Percentiles rank a stretch among this genome's conserved stretches.
Conservation (phyloP, 352 stramenopile species). For the Phytophthora chlamydospora region DNA sequence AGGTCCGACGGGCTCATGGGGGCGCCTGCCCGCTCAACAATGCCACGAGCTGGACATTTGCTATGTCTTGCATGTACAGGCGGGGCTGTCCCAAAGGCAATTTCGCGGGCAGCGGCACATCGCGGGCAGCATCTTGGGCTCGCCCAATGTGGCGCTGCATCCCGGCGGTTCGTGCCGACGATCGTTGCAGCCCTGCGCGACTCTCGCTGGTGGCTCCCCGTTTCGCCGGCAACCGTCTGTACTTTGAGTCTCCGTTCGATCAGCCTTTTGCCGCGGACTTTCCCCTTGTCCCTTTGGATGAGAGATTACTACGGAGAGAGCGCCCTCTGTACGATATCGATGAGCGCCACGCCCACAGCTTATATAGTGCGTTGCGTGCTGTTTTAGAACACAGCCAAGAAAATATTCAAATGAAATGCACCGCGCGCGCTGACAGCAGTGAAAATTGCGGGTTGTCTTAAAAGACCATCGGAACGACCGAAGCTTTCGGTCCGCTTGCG, state of each 20-base stretch:
- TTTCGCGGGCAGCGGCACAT: constrained; percentile 19
- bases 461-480: too few relatives aligned
- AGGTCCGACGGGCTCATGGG: constrained; percentile 15
- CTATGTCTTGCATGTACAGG: constrained; percentile 17
- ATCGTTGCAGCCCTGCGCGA: background rate
- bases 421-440: too few relatives aligned
- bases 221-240: constrained; percentile 15
- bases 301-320: too few relatives aligned
- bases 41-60: constrained; percentile 4
- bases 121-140: constrained; percentile 23
- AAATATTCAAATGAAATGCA: too few relatives aligned
- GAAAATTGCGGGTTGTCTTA: too few relatives aligned
- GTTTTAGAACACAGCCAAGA: too few relatives aligned
- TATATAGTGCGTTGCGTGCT: too few relatives aligned
- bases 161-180: background rate
- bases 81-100: constrained; percentile 19
- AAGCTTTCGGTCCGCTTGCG: too few relatives aligned
- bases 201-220: constrained; percentile 2
- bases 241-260: background rate
- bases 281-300: too few relatives aligned
- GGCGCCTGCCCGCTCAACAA: constrained; percentile 9
- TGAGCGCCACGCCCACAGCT: too few relatives aligned
- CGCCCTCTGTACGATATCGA: too few relatives aligned
- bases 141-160: constrained; percentile 12
- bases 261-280: too few relatives aligned